phyloP scores from a whole-genome alignment of 2,329 filamentous ascomycete genomes.

The Ophiosphaerella narmari region DNA sequence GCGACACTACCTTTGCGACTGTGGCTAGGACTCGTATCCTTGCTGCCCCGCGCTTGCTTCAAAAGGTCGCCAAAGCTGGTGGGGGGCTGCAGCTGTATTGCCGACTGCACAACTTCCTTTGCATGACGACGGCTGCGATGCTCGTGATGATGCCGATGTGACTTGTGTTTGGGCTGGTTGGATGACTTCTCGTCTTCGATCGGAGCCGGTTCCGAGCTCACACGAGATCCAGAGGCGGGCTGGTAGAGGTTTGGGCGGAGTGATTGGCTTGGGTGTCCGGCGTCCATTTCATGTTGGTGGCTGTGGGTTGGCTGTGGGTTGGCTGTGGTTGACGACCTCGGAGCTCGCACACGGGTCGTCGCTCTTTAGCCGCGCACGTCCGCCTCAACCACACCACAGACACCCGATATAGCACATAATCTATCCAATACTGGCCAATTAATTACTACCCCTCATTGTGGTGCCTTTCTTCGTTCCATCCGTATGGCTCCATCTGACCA shows the following conservation, averaged over 20 bases:
- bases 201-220: constrained; percentile 29
- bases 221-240: constrained; percentile 24
- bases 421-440: no score
- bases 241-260: constrained; percentile 33
- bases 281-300: constrained; percentile 32
- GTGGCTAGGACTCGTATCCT: constrained; percentile 34
- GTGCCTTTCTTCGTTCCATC: no score
- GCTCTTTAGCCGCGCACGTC: constrained; percentile 1
- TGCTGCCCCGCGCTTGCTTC: constrained; percentile 42
- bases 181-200: constrained; percentile 28
- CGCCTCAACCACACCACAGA: no score
- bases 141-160: constrained; percentile 35
- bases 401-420: no score
- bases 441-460: no score
- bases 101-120: constrained; percentile 52
- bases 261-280: constrained; percentile 15
- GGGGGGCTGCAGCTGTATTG: constrained; percentile 50
- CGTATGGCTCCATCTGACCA: no score
- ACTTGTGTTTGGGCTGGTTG: constrained; percentile 32
- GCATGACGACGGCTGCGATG: constrained; percentile 38
- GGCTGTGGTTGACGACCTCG: constrained; percentile 2
- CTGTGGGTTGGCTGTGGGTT: constrained; percentile 13
- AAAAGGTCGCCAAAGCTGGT: constrained; percentile 52
- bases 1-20: constrained; percentile 36
- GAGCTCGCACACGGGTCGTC: constrained; percentile 13